Evolutionary conservation across 2,329 filamentous ascomycete species (phyloP).

Genomic region (Aspergillus fumigatiaffinis): DNA sequence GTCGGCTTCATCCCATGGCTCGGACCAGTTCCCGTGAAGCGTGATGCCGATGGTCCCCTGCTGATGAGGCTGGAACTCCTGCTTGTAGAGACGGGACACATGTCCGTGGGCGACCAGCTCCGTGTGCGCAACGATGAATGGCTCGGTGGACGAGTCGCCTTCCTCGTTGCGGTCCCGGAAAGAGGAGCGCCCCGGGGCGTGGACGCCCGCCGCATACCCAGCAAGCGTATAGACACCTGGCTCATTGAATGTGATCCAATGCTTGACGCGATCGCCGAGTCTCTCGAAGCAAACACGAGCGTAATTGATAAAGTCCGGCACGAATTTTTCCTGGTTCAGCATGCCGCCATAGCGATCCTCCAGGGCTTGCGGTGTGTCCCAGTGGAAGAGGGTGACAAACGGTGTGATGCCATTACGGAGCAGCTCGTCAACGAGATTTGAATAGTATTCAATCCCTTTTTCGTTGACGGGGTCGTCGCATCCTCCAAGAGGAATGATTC

Average conservation of each 20-base stretch:
- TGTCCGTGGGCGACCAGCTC: conserved; percentile 70
- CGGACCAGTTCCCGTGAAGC: conserved; percentile 70
- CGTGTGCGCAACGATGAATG: conserved; percentile 74
- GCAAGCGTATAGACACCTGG: conserved; percentile 75
- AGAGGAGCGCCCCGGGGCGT: conserved; percentile 71
- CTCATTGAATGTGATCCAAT: conserved; percentile 86
- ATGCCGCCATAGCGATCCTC: conserved; percentile 75
- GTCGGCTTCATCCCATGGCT: conserved; percentile 72
- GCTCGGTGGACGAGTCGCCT: conserved; percentile 70
- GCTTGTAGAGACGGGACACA: conserved; percentile 70
- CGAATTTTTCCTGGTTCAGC: conserved; percentile 70
- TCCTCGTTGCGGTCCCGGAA: conserved; percentile 65
- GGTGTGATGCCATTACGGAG: conserved; percentile 68
- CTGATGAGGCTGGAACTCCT: conserved; percentile 67
- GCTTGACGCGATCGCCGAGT: conserved; percentile 67
- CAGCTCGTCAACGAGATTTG: conserved; percentile 70
- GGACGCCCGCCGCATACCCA: conserved; percentile 69
- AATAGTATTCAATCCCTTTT: conserved; percentile 70
- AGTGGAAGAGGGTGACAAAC: conserved; percentile 76
- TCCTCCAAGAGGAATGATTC: conserved; percentile 74
- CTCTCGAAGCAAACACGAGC: conserved; percentile 70
- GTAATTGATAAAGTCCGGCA: conserved; percentile 71
- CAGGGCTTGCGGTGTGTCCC: conserved; percentile 72
- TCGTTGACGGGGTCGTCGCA: conserved; percentile 72
- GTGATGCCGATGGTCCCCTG: conserved; percentile 76